Base-by-base conservation (phyloP, 441 rosid species). In the Mallotus japonicus region DNA sequence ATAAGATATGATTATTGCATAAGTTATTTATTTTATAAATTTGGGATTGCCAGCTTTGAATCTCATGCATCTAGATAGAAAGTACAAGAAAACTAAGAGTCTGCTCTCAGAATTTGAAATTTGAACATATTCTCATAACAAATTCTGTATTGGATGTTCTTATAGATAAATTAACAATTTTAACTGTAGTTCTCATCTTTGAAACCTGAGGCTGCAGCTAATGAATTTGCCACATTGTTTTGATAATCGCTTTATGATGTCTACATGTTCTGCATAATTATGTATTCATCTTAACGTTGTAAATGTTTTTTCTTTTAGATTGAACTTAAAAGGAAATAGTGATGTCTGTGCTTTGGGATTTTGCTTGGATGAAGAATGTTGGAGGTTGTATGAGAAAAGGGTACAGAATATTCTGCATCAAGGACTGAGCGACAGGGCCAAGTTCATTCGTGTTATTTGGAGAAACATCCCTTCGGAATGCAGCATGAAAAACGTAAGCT, bases 351-450 rank as follows among this genome's bases (percentile, higher is more conserved):
- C 85, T 32, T 78, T 81, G 65, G 97, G 91, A 77, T 87, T 81
- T 83, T 95, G 99, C 87, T 85, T 86, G 84, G 99, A 95, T 79
- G 88, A 85, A 75, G 99, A 95, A 78, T 89, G 89, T 77, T 95
- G 99, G 99, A 89, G 97, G 86, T 62, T 79, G 71, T 88, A 83
- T 68, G 99, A 95, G 87, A 83, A 85, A 80, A 89, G 88, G 81
- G 91, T 95, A 67, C 85, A 87, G 12, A 77, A 75, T 76, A 77
- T 92, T 78, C 86, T 95, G 20, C 69, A 37, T 79, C 91, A 92
- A 80, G 98, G 97, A 76, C 85, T 95, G 65, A 81, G 85, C 34
- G 97, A 95, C 73, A 88, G 96, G 83, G 91, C 84, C 47, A 92
- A 90, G 84, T 77, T 81, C 32, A 82, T 95, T 69, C 93, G 95